Evolutionary conservation across 2,329 filamentous ascomycete genomes (phyloP), one percentile per base, ranked within the genome.

Genomic region (Lasiodiplodia sp.): DNA sequence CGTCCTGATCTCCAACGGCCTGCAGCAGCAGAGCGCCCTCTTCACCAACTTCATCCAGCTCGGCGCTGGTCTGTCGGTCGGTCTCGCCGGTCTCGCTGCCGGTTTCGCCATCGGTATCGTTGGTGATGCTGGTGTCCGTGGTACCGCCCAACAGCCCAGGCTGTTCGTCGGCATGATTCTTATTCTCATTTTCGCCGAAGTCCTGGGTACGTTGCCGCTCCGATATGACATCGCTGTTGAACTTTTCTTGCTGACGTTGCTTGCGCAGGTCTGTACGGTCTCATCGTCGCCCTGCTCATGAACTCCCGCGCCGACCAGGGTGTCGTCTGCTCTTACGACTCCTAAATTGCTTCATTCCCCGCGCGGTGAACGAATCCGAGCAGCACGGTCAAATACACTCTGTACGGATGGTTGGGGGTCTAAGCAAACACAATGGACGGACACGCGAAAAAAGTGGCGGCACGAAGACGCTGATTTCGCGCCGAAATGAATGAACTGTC

Each of bases 131-230:
- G 93, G 92, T 91, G 92, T 96, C 70, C 89, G 92, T 78, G 92
- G 92, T 85, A 93, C 91, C 73, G 92, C 92, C 69, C 92, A 94
- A 80, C 92, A 94, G 81, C 91, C 92, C 71, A 87, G 91, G 80
- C 88, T 97, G 74, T 97, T 96, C 84, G 94, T 97, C 80, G 94
- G 94, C 84, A 97, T 97, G 94, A 97, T 97, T 84, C 83, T 97
- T 81, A 97, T 97, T 86, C 93, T 97, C 85, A 97, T 97, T 95
- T 97, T 97, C 88, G 94, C 94, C 75, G 94, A 97, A 95, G 94
- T 97, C 75, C 85, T 97, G 91, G 94, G 94, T 96, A 86, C 71
- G 91, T 86, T 63, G 72, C 66, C 18, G 51, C 16, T 6, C 60
- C 5, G 12, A 1, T 34, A 3, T 10, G 11, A 8, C 18, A 3